Conservation (phyloP, 805 yeast species). For the Kregervanrija fluxuum region DNA sequence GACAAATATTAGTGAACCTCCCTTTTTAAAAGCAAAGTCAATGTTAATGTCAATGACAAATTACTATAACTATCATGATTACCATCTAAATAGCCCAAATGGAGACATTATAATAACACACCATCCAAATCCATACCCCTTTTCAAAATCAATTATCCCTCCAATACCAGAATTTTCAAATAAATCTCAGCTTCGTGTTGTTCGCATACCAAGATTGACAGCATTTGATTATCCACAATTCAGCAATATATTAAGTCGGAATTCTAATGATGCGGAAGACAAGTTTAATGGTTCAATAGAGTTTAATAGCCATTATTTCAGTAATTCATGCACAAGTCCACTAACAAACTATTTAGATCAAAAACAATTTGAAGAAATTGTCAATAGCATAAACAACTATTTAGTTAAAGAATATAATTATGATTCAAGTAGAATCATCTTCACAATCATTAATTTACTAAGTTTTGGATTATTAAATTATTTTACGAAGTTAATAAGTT, state of each 20-base stretch:
- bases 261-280: not conserved
- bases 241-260: constrained; percentile 48
- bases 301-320: constrained; percentile 33
- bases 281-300: no score
- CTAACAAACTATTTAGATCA: constrained; percentile 30
- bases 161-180: constrained; percentile 23
- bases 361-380: constrained; percentile 35
- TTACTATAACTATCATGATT: constrained; percentile 69
- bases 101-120: constrained; percentile 46
- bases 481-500: no score
- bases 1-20: not conserved
- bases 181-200: constrained; percentile 32
- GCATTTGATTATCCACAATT: constrained; percentile 44
- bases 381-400: constrained; percentile 36
- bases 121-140: constrained; percentile 44
- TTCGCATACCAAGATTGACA: constrained; percentile 54
- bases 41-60: constrained; percentile 1
- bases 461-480: no score
- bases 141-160: constrained; percentile 18
- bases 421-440: no score
- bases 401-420: constrained; percentile 31
- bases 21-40: not conserved
- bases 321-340: constrained; percentile 48
- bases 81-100: constrained; percentile 9
- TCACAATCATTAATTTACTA: no score